Base-by-base conservation (phyloP, 139 green algal genomes). In the Chlorella sorokiniana region DNA sequence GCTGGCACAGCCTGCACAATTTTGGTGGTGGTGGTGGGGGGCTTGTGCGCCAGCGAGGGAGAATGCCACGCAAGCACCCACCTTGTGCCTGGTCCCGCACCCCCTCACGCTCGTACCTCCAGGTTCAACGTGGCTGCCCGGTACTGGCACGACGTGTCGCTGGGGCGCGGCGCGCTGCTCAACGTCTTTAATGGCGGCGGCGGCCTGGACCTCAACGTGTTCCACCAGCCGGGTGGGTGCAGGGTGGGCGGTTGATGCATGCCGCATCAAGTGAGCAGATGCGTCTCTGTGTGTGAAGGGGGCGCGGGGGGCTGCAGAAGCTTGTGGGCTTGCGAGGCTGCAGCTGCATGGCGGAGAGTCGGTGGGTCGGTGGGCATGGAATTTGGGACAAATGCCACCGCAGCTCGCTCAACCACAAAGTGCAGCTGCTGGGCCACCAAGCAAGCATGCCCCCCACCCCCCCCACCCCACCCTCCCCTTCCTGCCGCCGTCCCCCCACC, bases 121-220 rank as follows among this genome's bases (percentile, higher is more conserved):
- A 79, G 73, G 73, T 79, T 79, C 40, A 7, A 25, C 1, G n/a
- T 79, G 31, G 54, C 42, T 23, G 54, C 37, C 1, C 27, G 73
- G 11, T 79, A 69, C 54, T 79, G 62, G 33, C 73, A 79, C 7
- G 73, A 79, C 54, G 27, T 79, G 10, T 61, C 73, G 2, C 54
- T 79, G 1, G 73, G 73, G 9, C 73, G 52, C 4, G 73, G 73
- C 11, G 73, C 73, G 7, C 7, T 64, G 31, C 73, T 79, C 20
- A 79, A 69, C 27, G 73, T 79, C 4, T 48, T 79, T 27, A 79
- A 68, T 37, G 73, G 73, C 73, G 73, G 73, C 25, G 6, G 14
- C 4, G 73, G 54, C 4, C 54, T 79, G 27, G 73, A 79, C 73
- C 52, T 79, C 3, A 79, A 79, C 37, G 5, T 79, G 35, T 61